Evolutionary conservation across 2,329 filamentous ascomycete species (phyloP), one percentile per base, ranked within the genome.

Genomic region (Aspergillus sp.): DNA sequence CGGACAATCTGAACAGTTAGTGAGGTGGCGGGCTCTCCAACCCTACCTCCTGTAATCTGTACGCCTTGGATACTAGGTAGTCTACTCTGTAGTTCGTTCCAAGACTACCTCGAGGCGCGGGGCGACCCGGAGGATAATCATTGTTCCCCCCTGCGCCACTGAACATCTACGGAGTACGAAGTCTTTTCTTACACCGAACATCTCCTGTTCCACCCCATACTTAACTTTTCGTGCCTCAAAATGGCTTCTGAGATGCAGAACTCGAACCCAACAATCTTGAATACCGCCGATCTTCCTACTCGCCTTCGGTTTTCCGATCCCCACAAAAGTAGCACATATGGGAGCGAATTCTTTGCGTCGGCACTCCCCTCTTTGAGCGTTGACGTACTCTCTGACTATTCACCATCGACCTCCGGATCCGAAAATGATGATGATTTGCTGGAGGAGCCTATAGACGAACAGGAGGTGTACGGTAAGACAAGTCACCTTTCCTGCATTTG

Each of bases 261-360:
- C 52, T 91, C 90, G 63, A 98, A 99, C 79, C 95, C 95, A 54
- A 96, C 91, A 63, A 93, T 99, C 71, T 80, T 98, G 69, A 96
- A 88, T 76, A 84, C 87, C 52, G 90, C 91, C 44, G 91, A 98
- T 77, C 86, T 99, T 51, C 93, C 95, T 45, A 95, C 91, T 30
- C 88, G 93, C 63, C 83, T 85, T 64, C 72, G 61, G 70, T 69
- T 64, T 66, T 63, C 65, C 70, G 70, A 67, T 63, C 74, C 70
- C 69, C 72, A 67, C 79, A 83, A 72, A 50, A 53, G 66, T 79
- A 77, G 64, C 24, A 59, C 64, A 34, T 63, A 71, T 51, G 66
- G 63, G 17, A 63, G 61, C 37, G 70, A 68, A 2, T 71, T 86
- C 44, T 86, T 87, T 70, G 79, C 82, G 61, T 75, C 76, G 59